A percentile compares a stretch with the other conserved stretches of the same genome.
Conservation (phyloP, 2,329 filamentous ascomycete species). For the Hymenoscyphus scutula region DNA sequence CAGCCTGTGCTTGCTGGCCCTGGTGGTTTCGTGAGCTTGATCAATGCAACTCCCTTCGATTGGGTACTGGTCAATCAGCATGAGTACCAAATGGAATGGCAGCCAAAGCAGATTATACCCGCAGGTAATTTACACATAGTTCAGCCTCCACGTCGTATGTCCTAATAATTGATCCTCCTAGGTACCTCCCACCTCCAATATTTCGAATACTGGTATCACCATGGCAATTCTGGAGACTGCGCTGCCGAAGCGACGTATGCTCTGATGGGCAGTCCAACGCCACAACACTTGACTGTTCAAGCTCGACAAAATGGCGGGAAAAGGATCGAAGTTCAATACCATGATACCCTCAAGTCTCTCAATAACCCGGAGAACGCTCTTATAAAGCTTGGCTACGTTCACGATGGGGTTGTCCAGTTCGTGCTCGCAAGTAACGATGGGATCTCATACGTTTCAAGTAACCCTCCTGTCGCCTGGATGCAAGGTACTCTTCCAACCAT, state of each 20-base stretch:
- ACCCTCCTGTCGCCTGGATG: conserved; percentile 27
- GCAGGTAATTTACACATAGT: conserved; percentile 6
- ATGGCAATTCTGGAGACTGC: conserved; percentile 18
- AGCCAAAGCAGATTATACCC: conserved; percentile 13
- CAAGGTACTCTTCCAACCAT: conserved; percentile 24
- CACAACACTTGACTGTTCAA: conserved; percentile 22
- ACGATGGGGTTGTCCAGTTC: conserved; percentile 23
- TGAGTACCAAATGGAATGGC: conserved; percentile 26
- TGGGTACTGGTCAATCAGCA: conserved; percentile 22
- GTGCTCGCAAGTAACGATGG: conserved; percentile 23
- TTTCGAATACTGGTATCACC: conserved; percentile 19
- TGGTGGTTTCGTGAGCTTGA: conserved; percentile 19
- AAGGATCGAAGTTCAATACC: conserved; percentile 21
- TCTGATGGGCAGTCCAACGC: conserved; percentile 17
- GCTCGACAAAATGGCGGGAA: conserved; percentile 21
- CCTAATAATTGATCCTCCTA: background rate
- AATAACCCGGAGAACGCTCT: conserved; percentile 22
- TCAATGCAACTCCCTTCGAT: conserved; percentile 27
- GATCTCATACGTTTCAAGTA: conserved; percentile 20
- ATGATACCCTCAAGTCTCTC: conserved; percentile 21
- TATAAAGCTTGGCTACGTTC: conserved; percentile 19
- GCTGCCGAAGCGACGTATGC: conserved; percentile 26
- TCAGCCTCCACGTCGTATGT: background rate
- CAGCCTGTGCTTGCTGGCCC: conserved; percentile 14
- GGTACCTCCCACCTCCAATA: conserved; percentile 19